Percentiles rank a stretch among this genome's conserved stretches.
Evolutionary conservation across 257 asterid genomes (phyloP).

Genomic region (Nicotiana sylvestris): DNA sequence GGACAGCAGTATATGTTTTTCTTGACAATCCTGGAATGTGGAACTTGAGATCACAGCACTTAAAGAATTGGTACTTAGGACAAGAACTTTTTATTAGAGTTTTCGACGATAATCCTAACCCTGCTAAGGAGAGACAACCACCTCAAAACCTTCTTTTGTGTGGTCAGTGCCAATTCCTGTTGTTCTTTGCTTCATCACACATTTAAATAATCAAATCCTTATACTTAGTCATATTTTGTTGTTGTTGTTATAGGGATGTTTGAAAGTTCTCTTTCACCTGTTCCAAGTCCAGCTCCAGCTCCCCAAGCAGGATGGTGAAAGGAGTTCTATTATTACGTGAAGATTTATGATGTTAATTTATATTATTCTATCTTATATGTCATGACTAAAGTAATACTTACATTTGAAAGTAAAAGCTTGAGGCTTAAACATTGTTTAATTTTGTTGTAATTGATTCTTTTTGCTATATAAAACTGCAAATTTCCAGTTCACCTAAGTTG

Average conservation of each 20-base stretch:
- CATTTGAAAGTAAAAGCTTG: not conserved
- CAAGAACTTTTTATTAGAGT: constrained; percentile 21
- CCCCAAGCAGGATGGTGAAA: constrained; percentile 14
- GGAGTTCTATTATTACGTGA: not conserved
- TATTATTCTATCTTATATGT: not conserved
- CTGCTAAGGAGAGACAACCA: constrained; percentile 25
- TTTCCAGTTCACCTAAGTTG: too few species aligned
- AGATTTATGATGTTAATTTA: not conserved
- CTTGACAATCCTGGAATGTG: constrained; percentile 32
- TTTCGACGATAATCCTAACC: constrained; percentile 20
- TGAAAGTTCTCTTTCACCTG: constrained; percentile 9
- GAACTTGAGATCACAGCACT: constrained; percentile 27
- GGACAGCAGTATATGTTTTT: constrained; percentile 22
- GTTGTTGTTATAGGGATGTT: constrained; percentile 3
- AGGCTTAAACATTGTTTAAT: not conserved
- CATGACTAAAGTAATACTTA: not conserved
- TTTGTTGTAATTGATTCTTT: not conserved
- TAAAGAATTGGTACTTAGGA: constrained; percentile 25
- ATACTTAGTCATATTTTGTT: not conserved
- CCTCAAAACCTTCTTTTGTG: constrained; percentile 22
- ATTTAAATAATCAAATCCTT: not conserved
- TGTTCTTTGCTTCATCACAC: not conserved
- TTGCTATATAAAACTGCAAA: not conserved
- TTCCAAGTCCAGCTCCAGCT: constrained; percentile 12
- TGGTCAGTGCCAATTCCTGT: constrained; percentile 5